phyloP scores from a whole-genome alignment of 2,329 filamentous ascomycete species.

The Pestalotiopsis sp. region DNA sequence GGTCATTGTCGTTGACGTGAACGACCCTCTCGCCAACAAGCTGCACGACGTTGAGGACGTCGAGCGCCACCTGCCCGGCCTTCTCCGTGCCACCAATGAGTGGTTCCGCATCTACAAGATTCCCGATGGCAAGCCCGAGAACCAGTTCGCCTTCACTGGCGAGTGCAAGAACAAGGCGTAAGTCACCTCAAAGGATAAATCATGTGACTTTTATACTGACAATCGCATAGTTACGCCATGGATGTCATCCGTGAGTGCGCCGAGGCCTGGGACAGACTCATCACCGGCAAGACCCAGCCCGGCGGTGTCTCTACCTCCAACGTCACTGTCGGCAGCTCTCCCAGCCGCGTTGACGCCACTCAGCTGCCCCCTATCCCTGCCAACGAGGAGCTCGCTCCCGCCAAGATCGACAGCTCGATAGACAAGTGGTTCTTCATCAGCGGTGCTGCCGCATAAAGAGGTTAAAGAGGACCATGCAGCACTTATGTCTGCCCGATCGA shows the following conservation, averaged over 20 bases:
- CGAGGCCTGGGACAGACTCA: constrained; percentile 96
- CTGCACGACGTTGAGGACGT: constrained; percentile 99
- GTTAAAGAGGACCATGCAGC: not conserved
- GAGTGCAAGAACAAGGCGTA: constrained; percentile 99
- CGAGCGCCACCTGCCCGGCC: constrained; percentile 94
- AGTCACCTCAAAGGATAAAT: constrained; percentile 25
- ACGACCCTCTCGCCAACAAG: constrained; percentile 94
- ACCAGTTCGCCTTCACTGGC: constrained; percentile 99
- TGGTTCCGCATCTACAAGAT: constrained; percentile 99
- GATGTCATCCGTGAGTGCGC: constrained; percentile 95
- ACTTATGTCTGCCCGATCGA: not conserved
- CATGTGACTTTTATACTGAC: constrained; percentile 8
- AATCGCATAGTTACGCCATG: constrained; percentile 74
- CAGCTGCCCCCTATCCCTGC: constrained; percentile 77
- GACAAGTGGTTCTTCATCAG: constrained; percentile 99
- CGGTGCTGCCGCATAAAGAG: constrained; percentile 79
- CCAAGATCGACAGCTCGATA: constrained; percentile 91
- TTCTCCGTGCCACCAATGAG: constrained; percentile 97
- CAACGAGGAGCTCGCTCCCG: constrained; percentile 78
- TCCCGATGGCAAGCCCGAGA: constrained; percentile 99
- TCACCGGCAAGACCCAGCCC: constrained; percentile 82
- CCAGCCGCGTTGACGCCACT: constrained; percentile 68
- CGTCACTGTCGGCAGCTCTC: constrained; percentile 72
- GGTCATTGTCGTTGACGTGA: constrained; percentile 98
- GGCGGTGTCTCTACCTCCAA: constrained; percentile 86